A percentile compares a stretch with the other conserved stretches of the same genome.
Conservation (phyloP, 2,329 filamentous ascomycete genomes). For the Diplodia intermedia region DNA sequence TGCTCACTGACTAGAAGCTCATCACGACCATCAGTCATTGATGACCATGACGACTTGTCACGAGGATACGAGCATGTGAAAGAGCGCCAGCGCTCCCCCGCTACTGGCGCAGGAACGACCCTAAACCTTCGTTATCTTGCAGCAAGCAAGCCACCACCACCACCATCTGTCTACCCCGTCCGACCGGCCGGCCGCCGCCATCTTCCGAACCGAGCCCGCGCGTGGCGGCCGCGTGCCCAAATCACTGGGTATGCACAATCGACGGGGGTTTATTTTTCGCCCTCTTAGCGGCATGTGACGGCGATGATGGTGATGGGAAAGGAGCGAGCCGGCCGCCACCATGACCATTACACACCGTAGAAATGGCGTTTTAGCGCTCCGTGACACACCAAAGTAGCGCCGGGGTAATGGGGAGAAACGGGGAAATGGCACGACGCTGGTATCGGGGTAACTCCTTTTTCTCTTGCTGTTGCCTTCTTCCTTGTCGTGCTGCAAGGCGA, state of each 20-base stretch:
- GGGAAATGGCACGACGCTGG: constrained; percentile 1
- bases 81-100: not conserved
- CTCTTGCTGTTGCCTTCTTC: too few relatives aligned
- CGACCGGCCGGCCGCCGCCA: constrained; percentile 14
- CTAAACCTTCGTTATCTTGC: too few relatives aligned
- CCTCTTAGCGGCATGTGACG: not conserved
- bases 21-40: not conserved
- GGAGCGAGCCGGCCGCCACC: not conserved
- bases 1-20: not conserved
- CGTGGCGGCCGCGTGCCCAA: not conserved
- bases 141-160: too few relatives aligned
- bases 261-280: not conserved
- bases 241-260: not conserved
- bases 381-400: not conserved
- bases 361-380: not conserved
- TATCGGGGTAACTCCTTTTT: constrained; percentile 1
- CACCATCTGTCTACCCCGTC: too few relatives aligned
- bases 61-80: constrained; percentile 1
- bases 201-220: not conserved
- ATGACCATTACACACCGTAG: not conserved
- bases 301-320: too few relatives aligned
- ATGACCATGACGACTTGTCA: too few relatives aligned
- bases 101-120: not conserved
- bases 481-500: too few relatives aligned
- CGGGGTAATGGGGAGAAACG: constrained; percentile 25